Conservation (phyloP, 2,329 filamentous ascomycete genomes). For the Xylaria sp. region DNA sequence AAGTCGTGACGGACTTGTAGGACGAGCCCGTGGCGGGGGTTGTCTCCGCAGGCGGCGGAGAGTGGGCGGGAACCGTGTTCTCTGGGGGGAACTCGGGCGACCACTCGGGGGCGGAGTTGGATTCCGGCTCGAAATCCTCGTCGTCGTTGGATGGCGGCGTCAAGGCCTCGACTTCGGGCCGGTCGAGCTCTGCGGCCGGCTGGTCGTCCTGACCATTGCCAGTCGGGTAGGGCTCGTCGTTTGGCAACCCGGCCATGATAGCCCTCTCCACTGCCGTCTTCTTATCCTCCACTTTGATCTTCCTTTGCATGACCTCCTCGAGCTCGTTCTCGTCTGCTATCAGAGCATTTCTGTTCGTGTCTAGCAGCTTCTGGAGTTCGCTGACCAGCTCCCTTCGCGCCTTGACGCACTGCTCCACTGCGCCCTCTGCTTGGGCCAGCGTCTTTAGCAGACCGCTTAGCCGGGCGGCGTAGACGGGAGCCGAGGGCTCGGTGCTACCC, state of each 20-base stretch:
- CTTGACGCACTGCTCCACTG: constrained; percentile 87
- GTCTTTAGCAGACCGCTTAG: constrained; percentile 89
- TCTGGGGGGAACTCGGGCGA: constrained; percentile 35
- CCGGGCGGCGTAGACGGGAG: constrained; percentile 89
- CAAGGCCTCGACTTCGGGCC: constrained; percentile 83
- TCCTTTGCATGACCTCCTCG: constrained; percentile 68
- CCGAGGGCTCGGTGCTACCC: constrained; percentile 70
- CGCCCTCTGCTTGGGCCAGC: constrained; percentile 84
- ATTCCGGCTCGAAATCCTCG: constrained; percentile 25
- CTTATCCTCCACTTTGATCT: constrained; percentile 75
- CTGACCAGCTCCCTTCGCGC: constrained; percentile 78
- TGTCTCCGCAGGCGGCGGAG: constrained; percentile 46
- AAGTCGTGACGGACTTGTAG: constrained; percentile 56
- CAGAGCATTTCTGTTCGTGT: constrained; percentile 72
- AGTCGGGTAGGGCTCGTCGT: constrained; percentile 57
- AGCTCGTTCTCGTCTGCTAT: constrained; percentile 71
- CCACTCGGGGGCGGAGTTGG: constrained; percentile 23
- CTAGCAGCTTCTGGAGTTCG: constrained; percentile 81
- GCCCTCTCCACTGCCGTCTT: constrained; percentile 89
- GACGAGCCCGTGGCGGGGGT: constrained; percentile 49
- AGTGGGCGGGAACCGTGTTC: constrained; percentile 30
- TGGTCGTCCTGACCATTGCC: constrained; percentile 53
- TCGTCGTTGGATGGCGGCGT: constrained; percentile 69
- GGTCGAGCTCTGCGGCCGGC: constrained; percentile 64
- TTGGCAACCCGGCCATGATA: constrained; percentile 82